Conservation (phyloP, 768 basidiomycete genomes). For the Suillus subalutaceus region DNA sequence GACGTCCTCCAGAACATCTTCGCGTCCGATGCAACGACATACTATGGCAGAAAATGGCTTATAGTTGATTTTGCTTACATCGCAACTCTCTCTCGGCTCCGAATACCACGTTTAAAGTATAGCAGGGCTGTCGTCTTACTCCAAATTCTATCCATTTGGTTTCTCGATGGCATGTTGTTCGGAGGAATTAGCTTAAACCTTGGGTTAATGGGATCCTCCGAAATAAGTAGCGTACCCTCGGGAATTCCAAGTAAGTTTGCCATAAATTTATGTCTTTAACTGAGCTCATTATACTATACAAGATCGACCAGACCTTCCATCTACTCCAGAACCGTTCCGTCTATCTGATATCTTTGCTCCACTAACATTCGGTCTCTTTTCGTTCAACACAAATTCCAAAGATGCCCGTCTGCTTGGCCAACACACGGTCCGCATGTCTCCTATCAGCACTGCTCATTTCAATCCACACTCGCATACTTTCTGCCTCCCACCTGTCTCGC, state of each 20-base stretch:
- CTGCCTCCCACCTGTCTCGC: slow-evolving; percentile 62
- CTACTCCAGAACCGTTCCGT: slow-evolving; percentile 48
- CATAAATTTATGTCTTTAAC: neutral
- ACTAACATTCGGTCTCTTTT: slow-evolving; percentile 54
- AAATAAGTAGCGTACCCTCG: slow-evolving; percentile 15
- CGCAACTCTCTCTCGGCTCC: slow-evolving; percentile 57
- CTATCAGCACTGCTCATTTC: slow-evolving; percentile 89
- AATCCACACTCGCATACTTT: slow-evolving; percentile 77
- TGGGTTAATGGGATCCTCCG: slow-evolving; percentile 27
- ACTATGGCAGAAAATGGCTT: slow-evolving; percentile 70
- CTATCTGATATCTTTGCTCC: slow-evolving; percentile 53
- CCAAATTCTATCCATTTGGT: slow-evolving; percentile 62
- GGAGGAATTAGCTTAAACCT: slow-evolving; percentile 68
- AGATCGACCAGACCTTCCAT: slow-evolving; percentile 41
- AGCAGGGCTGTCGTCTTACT: slow-evolving; percentile 62
- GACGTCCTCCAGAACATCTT: slow-evolving; percentile 65
- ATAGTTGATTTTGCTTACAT: slow-evolving; percentile 67
- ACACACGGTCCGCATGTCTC: slow-evolving; percentile 91
- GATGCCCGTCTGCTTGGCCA: slow-evolving; percentile 78
- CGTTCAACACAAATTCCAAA: slow-evolving; percentile 37
- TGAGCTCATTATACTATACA: slow-evolving; percentile 14
- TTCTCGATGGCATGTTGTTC: slow-evolving; percentile 71
- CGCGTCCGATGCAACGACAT: slow-evolving; percentile 43
- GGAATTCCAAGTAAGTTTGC: slow-evolving; percentile 34
- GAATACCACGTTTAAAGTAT: slow-evolving; percentile 76